Conservation (phyloP, 2,329 filamentous ascomycete species). For the Clonostachys solani region DNA sequence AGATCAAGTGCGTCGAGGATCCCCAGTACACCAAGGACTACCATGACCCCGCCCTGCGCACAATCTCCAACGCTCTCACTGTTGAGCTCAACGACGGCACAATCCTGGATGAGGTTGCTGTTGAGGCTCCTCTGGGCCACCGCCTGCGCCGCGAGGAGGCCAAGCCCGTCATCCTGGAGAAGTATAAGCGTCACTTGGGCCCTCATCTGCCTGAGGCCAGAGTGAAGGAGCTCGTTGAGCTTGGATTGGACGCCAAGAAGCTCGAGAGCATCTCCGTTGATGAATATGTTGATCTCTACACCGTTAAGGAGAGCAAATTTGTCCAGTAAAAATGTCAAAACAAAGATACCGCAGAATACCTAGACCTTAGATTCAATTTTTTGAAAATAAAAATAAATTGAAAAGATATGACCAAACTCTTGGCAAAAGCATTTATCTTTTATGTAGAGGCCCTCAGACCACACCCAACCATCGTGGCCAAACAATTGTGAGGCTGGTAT, state of each 20-base stretch:
- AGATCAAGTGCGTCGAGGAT: constrained; percentile 96
- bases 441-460: no score
- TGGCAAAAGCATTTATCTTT: no score
- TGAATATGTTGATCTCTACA: constrained; percentile 86
- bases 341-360: no score
- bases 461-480: no score
- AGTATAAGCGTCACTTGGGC: constrained; percentile 88
- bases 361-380: no score
- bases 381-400: no score
- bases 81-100: constrained; percentile 95
- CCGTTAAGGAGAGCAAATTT: constrained; percentile 59
- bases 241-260: constrained; percentile 70
- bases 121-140: constrained; percentile 94
- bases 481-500: no score
- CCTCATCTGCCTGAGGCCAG: constrained; percentile 75
- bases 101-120: constrained; percentile 80
- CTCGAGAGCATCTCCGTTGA: constrained; percentile 82
- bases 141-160: constrained; percentile 88
- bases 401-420: no score
- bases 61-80: constrained; percentile 94
- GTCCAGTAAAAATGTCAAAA: constrained; percentile 1
- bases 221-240: constrained; percentile 77
- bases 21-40: constrained; percentile 92
- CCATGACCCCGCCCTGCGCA: constrained; percentile 88
- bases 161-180: constrained; percentile 92